Base-by-base conservation (phyloP, 2,329 filamentous ascomycete genomes). In the Fusarium proliferatum region DNA sequence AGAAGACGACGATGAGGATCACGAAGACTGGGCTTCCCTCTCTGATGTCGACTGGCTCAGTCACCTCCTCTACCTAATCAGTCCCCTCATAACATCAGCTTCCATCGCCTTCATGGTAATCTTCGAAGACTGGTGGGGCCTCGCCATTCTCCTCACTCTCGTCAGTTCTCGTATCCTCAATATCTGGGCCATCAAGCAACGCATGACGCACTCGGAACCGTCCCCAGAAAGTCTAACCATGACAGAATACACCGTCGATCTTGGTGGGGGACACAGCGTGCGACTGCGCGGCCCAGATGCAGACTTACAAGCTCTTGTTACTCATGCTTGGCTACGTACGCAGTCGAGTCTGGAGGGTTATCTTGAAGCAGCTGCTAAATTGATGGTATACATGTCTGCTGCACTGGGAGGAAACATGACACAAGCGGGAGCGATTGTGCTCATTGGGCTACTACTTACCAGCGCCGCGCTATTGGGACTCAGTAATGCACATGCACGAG, bases 251-350 rank as follows among this genome's bases (percentile, higher is more conserved):
- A 79, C 86, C 5, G 81, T 91, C 30, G 84, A 89, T 34, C 82
- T 91, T 8, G 86, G 85, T 26, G 82, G 85, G 30, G 87, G 87
- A 46, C 83, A 86, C 1, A 85, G 84, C 74, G 84, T 91, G 3
- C 81, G 86, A 17, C 82, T 92, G 46, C 84, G 85, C 34, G 90
- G 90, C 9, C 77, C 82, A 8, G 83, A 86, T 12, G 83, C 87
- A 38, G 90, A 91, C 76, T 82, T 92, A 11, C 88, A 88, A 64
- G 89, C 89, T 36, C 84, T 91, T 45, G 91, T 89, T 2, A 86
- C 87, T 6, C 86, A 87, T 6, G 76, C 84, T 34, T 92, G 89
- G 89, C 79, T 92, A 51, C 82, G 85, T 16, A 81, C 85, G 43
- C 85, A 87, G 78, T 88, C 86, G 0, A 79, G 83, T 33, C 52